Base-by-base conservation (phyloP, 306 rosid species). In the Alnus rubra region DNA sequence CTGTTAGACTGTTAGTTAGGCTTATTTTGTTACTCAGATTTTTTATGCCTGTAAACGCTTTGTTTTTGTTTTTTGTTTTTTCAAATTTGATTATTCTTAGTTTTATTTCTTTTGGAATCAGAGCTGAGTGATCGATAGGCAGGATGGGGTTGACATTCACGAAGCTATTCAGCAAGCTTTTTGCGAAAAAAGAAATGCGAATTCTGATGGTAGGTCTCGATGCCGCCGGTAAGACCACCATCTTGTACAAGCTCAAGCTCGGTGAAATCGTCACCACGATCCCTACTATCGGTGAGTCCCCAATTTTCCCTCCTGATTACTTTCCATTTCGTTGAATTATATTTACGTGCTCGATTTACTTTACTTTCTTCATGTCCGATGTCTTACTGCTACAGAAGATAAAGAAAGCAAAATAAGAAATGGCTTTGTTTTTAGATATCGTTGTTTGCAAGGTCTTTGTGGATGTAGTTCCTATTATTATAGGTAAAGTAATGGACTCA, bases 151-250 rank as follows among this genome's bases (percentile, higher is more conserved):
- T 94, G 83, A 86, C 93, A 65, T 94, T 94, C 89, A 83, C 97
- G 80, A 94, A 94, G 89, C 93, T 94, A 73, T 94, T 94, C 86
- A 92, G 98, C 84, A 87, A 93, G 87, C 90, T 94, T 6, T 94
- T 94, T 16, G 97, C 97, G 72, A 94, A 92, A 97, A 92, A 69
- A 80, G 97, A 94, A 82, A 94, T 94, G 98, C 90, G 98, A 55
- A 94, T 92, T 83, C 76, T 94, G 90, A 92, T 94, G 98, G 98
- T 94, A 51, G 97, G 98, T 88, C 97, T 92, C n/a, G 98, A 94
- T 71, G 98, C 98, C 64, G 98, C 98, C 75, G 98, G 98, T 89
- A 94, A 94, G 89, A 94, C 98, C 30, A 94, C 98, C 64, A 94
- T 94, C 72, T 73, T 94, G 90, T 94, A 94, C 82, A 92, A 94